Evolutionary conservation across 306 rosid genomes (phyloP).

Genomic region (Trichosanthes cucumerina): DNA sequence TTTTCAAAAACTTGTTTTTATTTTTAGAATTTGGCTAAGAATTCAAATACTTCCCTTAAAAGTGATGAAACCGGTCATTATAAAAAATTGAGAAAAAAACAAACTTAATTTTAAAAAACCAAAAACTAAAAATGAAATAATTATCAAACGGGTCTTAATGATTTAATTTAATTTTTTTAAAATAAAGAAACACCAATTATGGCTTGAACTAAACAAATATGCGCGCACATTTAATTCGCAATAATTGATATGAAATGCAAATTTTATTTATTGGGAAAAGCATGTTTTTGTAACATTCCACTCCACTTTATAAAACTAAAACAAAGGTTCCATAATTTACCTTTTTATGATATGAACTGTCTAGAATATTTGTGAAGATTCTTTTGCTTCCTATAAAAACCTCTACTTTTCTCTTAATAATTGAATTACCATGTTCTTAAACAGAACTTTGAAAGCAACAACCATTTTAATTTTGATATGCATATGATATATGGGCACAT

Average conservation of each 20-base stretch:
- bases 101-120: too few relatives aligned
- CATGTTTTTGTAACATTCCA: neutral
- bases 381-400: neutral
- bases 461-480: neutral
- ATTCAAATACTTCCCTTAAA: too few relatives aligned
- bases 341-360: neutral
- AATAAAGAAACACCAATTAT: too few relatives aligned
- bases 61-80: too few relatives aligned
- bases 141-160: too few relatives aligned
- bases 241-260: neutral
- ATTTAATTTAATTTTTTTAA: too few relatives aligned
- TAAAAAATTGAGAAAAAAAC: too few relatives aligned
- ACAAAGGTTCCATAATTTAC: neutral
- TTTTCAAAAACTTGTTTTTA: too few relatives aligned
- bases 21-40: too few relatives aligned
- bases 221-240: neutral
- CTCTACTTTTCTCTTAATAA: neutral
- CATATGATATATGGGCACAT: neutral
- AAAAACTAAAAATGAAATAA: too few relatives aligned
- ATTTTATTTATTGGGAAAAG: neutral
- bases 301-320: neutral
- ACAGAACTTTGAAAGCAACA: neutral
- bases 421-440: neutral
- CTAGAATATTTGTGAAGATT: neutral
- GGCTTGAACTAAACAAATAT: too few relatives aligned